These are phyloP conservation scores for Tuber melanosporum DNA, from an alignment of 495 filamentous ascomycete species.

Conservation along the genomic window DNA sequence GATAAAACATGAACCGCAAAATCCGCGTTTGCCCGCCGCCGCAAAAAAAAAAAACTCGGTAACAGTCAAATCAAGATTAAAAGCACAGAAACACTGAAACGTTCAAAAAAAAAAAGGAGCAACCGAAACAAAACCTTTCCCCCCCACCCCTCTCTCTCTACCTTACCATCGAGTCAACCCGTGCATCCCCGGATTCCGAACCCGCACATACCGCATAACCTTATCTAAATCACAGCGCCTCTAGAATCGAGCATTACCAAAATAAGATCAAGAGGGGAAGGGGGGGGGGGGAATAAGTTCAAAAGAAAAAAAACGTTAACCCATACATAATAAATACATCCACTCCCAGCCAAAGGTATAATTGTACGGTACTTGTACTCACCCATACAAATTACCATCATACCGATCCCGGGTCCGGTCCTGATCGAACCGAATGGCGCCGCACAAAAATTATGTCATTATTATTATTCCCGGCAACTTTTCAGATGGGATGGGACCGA, in stretches of 20 bases:
- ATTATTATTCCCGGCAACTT: neutral
- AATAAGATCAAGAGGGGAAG: neutral
- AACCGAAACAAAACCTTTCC: neutral
- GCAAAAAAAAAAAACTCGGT: neutral
- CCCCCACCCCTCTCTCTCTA: too few relatives aligned
- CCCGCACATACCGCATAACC: neutral
- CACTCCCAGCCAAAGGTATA: neutral
- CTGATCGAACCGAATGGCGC: neutral
- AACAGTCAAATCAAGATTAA: neutral
- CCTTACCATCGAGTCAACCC: neutral
- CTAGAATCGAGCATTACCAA: neutral
- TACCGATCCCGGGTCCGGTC: neutral
- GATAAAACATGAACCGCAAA: neutral
- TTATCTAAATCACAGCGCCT: neutral
- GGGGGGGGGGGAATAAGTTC: neutral
- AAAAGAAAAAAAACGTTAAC: neutral
- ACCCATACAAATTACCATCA: neutral
- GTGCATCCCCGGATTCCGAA: neutral
- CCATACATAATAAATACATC: neutral
- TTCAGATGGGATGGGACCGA: neutral
- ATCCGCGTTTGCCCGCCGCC: neutral
- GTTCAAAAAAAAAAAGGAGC: neutral
- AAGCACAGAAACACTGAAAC: neutral
- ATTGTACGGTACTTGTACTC: neutral
- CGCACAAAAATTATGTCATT: neutral